phyloP scores from a whole-genome alignment of 352 stramenopile genomes.

The Phytophthora meadii region DNA sequence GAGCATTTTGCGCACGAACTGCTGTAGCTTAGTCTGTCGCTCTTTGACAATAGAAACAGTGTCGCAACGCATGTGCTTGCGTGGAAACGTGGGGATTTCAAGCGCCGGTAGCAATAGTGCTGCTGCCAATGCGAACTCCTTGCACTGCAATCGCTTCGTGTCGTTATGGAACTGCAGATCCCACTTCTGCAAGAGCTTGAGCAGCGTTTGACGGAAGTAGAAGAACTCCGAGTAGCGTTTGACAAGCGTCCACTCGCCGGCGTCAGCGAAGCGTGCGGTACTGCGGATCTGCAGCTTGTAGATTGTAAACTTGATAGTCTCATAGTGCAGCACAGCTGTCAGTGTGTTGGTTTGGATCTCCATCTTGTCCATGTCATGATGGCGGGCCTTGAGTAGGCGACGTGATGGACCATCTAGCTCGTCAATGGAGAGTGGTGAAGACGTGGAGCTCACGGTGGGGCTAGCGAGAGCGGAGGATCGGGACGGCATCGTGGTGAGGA shows the following conservation, averaged over 20 bases:
- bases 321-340: constrained; percentile 43
- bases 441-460: constrained; percentile 12
- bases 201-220: constrained; percentile 51
- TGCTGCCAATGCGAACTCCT: constrained; percentile 54
- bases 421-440: constrained; percentile 26
- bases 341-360: constrained; percentile 55
- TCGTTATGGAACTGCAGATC: constrained; percentile 39
- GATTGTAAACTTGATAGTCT: constrained; percentile 61
- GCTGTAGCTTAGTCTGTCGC: constrained; percentile 52
- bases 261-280: constrained; percentile 30
- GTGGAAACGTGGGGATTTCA: constrained; percentile 54
- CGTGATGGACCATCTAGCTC: constrained; percentile 41
- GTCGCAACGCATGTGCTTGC: constrained; percentile 69
- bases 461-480: constrained; percentile 23
- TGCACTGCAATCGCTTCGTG: constrained; percentile 36
- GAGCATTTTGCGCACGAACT: constrained; percentile 62
- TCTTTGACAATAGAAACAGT: constrained; percentile 61
- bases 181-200: constrained; percentile 58
- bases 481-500: constrained; percentile 20
- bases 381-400: constrained; percentile 52
- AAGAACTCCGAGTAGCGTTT: constrained; percentile 80
- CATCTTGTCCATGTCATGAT: constrained; percentile 59
- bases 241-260: constrained; percentile 54
- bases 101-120: constrained; percentile 52
- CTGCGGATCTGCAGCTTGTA: constrained; percentile 72